Evolutionary conservation across 2,329 filamentous ascomycete genomes (phyloP), one percentile per base, ranked within the genome.

Genomic region (Nemania sp.): DNA sequence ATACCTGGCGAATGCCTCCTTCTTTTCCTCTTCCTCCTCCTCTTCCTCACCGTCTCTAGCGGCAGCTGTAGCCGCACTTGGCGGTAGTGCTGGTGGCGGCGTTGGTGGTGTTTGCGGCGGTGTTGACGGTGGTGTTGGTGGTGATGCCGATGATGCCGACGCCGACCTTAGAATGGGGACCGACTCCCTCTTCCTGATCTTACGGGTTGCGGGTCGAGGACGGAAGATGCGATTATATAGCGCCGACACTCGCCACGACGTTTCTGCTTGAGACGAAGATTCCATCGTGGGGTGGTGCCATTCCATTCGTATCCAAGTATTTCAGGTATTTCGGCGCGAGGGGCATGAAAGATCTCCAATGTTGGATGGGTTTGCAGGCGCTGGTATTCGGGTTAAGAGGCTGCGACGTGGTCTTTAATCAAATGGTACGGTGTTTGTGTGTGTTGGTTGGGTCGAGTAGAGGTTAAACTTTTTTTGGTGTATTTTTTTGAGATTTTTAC

Each of bases 121-220:
- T 25, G 43, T 2, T 17, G 49, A 34, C 11, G 35, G 11, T 40
- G 43, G 21, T 29, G 25, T 9, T 40, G 18, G 47, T 57, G 35
- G 25, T 17, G 17, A 48, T 42, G 45, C 43, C 15, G 37, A 32
- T 43, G 53, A 37, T 34, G 42, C 51, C 53, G 53, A 37, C 37
- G 45, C 39, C 53, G 54, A 21, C 42, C 15, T 11, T 42, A 43
- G 43, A 39, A 13, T 20, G 12, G 67, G 63, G 45, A 67, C 39
- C 21, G 69, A 67, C 50, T 54, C 64, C 48, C 66, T 67, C 53
- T 71, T 69, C 39, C 59, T 63, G 18, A 68, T 65, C 56, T 63
- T 69, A 45, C 66, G 66, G 46, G 59, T 52, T 21, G 60, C 62
- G 18, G 67, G 65, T 48, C 67, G 65, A 18, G 64, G 50, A 43